phyloP scores from a whole-genome alignment of 176 grass and related monocot genomes.

The Aechmea fasciata region DNA sequence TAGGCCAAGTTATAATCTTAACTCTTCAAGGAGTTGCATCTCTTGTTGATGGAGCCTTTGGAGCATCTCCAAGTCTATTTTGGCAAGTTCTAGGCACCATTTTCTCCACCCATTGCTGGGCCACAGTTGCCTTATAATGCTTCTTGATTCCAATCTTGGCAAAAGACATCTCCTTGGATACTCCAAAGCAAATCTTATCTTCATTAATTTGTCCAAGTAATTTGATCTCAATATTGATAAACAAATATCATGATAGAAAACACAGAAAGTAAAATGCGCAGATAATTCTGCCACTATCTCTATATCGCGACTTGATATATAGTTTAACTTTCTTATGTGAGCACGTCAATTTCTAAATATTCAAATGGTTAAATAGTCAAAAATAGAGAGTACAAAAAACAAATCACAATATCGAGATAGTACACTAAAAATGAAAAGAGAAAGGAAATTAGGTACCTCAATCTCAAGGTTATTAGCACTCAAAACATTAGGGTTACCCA shows the following conservation, averaged over 20 bases:
- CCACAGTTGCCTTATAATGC: neutral
- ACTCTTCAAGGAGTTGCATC: neutral
- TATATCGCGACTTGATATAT: no score
- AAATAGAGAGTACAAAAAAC: no score
- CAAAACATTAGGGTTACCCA: neutral
- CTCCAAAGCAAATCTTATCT: slow-evolving; percentile 8
- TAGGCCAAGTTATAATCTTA: neutral
- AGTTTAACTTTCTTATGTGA: no score
- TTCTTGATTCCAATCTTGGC: slow-evolving; percentile 1
- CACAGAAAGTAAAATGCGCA: no score
- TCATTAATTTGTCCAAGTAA: neutral
- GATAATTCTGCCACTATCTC: no score
- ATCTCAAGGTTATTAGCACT: neutral
- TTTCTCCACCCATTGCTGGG: neutral
- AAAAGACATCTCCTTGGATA: slow-evolving; percentile 9
- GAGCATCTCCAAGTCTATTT: neutral
- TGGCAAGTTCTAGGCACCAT: neutral
- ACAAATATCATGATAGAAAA: no score
- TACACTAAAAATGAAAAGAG: no score
- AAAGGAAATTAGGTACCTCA: neutral
- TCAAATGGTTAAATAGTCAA: no score
- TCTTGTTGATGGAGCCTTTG: slow-evolving; percentile 9
- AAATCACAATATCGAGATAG: no score
- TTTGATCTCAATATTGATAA: no score
- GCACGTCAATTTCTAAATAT: no score